Base-by-base conservation (phyloP, 306 rosid species). In the Glycyrrhiza uralensis region DNA sequence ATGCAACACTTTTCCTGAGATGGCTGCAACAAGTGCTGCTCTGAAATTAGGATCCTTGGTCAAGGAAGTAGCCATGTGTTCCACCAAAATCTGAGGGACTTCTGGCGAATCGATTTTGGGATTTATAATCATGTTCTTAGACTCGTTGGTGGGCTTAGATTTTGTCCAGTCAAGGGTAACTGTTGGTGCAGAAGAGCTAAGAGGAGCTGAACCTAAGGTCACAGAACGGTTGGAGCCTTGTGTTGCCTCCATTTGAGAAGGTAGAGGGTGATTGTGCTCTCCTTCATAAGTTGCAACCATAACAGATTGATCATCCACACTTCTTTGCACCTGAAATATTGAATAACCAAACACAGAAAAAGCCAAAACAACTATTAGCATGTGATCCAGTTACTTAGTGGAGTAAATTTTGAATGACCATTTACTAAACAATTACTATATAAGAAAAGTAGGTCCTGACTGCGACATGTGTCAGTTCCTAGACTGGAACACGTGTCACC, bases 281-380 rank as follows among this genome's bases (percentile, higher is more conserved):
- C 99, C 99, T 88, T 95, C 97, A 66, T 95, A 95, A 26, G 99
- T 95, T 54, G 97, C 97, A 54, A 91, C 97, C 60, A 90, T 33
- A 75, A 91, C 29, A 0, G 94, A 85, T 74, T 88, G 99, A 86
- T 95, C 99, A 6, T 95, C 97, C 5, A 76, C 92, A 62, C 96
- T 91, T 88, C 96, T 91, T 71, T 95, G 99, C 12, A 95, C 97
- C 98, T 93, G 81, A 75, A 79, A 77, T 14, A 18, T 54, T 51
- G 11, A 51, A 52, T 35, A 60, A 52, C 71, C 76, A 55, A 36
- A 50, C 50, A 81, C 81, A 68, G 7, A 32, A 0, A 76, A 13
- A 36, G 5, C 9, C 52, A 51, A 44, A 49, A 26, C 52, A 20
- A 32, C 72, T 38, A 38, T 60, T 20, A 52, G 74, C 36, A 42